Evolutionary conservation across 129 eudicot genomes (phyloP).

Genomic region (Cynara cardunculus): DNA sequence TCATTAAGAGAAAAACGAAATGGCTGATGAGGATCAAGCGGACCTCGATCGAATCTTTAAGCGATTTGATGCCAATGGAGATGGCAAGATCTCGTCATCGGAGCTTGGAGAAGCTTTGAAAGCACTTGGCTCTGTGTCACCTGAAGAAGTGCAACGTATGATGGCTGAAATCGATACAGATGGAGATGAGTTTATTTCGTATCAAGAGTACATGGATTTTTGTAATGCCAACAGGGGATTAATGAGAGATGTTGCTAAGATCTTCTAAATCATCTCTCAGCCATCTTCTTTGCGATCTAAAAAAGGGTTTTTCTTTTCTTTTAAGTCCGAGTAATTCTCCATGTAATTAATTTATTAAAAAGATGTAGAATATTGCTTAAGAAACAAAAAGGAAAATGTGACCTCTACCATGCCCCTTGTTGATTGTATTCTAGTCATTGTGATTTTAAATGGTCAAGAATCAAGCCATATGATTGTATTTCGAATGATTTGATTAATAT

Average conservation of each 20-base stretch:
- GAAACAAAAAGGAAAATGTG: neutral
- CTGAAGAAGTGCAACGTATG: slow-evolving; percentile 63
- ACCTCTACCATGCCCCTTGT: slow-evolving; percentile 1
- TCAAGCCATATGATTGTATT: slow-evolving; percentile 3
- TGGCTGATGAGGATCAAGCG: slow-evolving; percentile 63
- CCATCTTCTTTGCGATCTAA: neutral
- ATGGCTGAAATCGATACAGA: slow-evolving; percentile 82
- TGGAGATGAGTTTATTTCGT: slow-evolving; percentile 80
- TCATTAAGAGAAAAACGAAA: slow-evolving; percentile 12
- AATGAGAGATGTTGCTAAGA: slow-evolving; percentile 82
- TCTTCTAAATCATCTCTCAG: slow-evolving; percentile 38
- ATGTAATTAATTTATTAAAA: slow-evolving; percentile 21
- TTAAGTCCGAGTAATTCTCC: neutral
- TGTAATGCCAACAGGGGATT: slow-evolving; percentile 69
- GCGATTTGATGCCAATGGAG: slow-evolving; percentile 78
- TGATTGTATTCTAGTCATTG: neutral
- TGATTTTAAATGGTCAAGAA: neutral
- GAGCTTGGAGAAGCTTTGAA: slow-evolving; percentile 91
- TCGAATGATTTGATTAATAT: neutral
- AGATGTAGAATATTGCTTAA: neutral
- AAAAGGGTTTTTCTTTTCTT: neutral
- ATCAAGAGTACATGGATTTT: slow-evolving; percentile 62
- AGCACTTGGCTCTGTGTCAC: slow-evolving; percentile 57
- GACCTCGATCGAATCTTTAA: slow-evolving; percentile 78
- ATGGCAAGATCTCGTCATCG: slow-evolving; percentile 69